A percentile compares a stretch with the other conserved stretches of the same genome.
Conservation (phyloP, 768 basidiomycete species). For the Coprinopsis marcescibilis region DNA sequence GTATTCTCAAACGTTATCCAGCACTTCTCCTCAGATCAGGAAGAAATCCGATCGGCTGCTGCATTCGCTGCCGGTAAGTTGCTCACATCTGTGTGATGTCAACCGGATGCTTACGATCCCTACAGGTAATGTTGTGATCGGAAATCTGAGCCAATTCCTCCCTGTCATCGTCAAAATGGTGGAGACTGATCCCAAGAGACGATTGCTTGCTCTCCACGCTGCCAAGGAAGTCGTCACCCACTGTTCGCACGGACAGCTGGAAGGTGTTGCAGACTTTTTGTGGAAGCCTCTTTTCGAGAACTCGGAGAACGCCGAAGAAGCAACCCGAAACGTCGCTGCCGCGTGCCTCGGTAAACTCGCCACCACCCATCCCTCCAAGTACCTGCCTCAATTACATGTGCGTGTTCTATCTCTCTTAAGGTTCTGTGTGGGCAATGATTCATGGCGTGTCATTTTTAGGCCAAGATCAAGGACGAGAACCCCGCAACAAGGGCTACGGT, state of each 20-base stretch:
- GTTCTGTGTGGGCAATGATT: not conserved
- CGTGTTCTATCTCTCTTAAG: slow-evolving; percentile 21
- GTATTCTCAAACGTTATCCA: slow-evolving; percentile 71
- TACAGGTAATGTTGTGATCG: slow-evolving; percentile 93
- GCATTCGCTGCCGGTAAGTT: slow-evolving; percentile 91
- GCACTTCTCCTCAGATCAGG: slow-evolving; percentile 70
- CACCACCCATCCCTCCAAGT: slow-evolving; percentile 83
- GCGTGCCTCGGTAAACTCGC: slow-evolving; percentile 96
- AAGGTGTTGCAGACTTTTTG: slow-evolving; percentile 79
- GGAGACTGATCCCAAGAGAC: slow-evolving; percentile 68
- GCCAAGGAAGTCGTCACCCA: slow-evolving; percentile 96
- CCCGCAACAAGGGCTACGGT: slow-evolving; percentile 81
- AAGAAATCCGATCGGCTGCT: slow-evolving; percentile 85
- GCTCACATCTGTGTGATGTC: slow-evolving; percentile 76
- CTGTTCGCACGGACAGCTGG: slow-evolving; percentile 77
- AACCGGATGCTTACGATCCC: slow-evolving; percentile 92
- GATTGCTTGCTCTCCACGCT: slow-evolving; percentile 84
- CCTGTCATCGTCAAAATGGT: slow-evolving; percentile 78
- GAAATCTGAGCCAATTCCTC: slow-evolving; percentile 82
- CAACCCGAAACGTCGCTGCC: slow-evolving; percentile 89
- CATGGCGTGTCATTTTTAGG: slow-evolving; percentile 29
- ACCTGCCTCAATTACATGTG: slow-evolving; percentile 89
- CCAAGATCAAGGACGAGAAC: slow-evolving; percentile 61
- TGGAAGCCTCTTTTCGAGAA: slow-evolving; percentile 93
- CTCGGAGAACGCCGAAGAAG: slow-evolving; percentile 86